These are phyloP conservation scores for Chenopodium berlandieri DNA, from an alignment of 148 eudicot genomes.

Conservation along the genomic window DNA sequence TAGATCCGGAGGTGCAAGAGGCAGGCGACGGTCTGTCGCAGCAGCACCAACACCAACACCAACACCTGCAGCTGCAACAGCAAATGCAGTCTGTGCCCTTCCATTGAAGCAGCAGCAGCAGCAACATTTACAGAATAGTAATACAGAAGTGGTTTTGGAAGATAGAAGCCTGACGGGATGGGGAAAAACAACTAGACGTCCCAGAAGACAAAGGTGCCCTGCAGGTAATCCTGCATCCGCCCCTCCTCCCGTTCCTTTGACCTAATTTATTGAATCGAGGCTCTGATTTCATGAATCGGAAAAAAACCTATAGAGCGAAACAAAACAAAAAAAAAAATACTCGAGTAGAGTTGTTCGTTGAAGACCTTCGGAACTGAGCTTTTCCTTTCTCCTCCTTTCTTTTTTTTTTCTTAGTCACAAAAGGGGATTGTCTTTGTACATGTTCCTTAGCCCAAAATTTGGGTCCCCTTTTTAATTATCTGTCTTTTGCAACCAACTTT, in stretches of 20 bases:
- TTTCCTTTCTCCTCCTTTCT: constrained; percentile 12
- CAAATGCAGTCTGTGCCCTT: constrained; percentile 27
- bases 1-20: constrained; percentile 55
- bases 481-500: constrained; percentile 22
- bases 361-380: constrained; percentile 26
- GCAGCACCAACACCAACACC: constrained; percentile 33
- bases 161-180: constrained; percentile 79
- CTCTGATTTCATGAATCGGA: constrained; percentile 21
- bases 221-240: constrained; percentile 46
- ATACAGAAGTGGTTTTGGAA: constrained; percentile 49
- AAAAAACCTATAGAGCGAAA: constrained; percentile 27
- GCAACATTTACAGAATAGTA: constrained; percentile 20
- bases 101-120: constrained; percentile 30
- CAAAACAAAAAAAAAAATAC: not conserved
- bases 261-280: constrained; percentile 34
- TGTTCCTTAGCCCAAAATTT: constrained; percentile 38
- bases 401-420: not conserved
- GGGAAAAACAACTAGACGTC: constrained; percentile 94
- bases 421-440: constrained; percentile 50
- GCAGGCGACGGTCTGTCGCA: constrained; percentile 45
- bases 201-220: constrained; percentile 74
- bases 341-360: constrained; percentile 30
- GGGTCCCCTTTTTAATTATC: constrained; percentile 27
- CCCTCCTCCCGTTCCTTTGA: constrained; percentile 40
- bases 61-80: constrained; percentile 9